Evolutionary conservation across 768 basidiomycete genomes (phyloP), one percentile per base, ranked within the genome.

Genomic region (Mycena olivaceomarginata): DNA sequence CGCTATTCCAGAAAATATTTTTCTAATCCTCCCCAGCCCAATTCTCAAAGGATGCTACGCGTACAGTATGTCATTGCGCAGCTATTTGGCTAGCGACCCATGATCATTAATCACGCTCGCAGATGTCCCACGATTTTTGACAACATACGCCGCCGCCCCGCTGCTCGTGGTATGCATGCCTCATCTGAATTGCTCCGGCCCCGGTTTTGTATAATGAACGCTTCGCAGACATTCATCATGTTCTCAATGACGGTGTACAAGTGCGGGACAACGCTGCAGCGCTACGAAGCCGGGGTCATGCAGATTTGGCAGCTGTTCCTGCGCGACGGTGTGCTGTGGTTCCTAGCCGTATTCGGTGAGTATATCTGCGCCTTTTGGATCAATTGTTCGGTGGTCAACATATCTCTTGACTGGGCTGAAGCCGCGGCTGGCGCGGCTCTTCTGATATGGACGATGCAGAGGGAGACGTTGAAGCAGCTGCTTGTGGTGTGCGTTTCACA

Each of bases 401-500:
- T 41, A 39, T 40, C 20, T 18, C 15, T 31, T 39, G 4, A 53
- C 40, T 20, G n/a, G n/a, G n/a, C n/a, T 62, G 59, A 22, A 74
- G 72, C 45, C 6, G 72, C 72, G 18, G 66, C 72, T 1, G 65
- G 65, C 4, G 45, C 72, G 12, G 72, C 66, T 15, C 72, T 74
- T 0, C 13, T 74, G 43, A 74, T 74, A 6, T 74, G 72, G 72
- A 62, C 46, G 43, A 74, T 67, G 72, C 65, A 57, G 20, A 37
- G 72, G 40, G 41, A 59, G 46, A 67, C 72, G 45, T 13, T 74
- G 57, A 74, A 74, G 37, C 72, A 74, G 57, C 10, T 74, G 56
- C 72, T 74, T 37, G 72, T 74, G 0, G 65, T 67, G 72, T 74
- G 39, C 37, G 60, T 64, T n/a, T n/a, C n/a, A n/a, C n/a, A n/a